Conservation (phyloP, 345 rosid species). For the Lepidium africanum region DNA sequence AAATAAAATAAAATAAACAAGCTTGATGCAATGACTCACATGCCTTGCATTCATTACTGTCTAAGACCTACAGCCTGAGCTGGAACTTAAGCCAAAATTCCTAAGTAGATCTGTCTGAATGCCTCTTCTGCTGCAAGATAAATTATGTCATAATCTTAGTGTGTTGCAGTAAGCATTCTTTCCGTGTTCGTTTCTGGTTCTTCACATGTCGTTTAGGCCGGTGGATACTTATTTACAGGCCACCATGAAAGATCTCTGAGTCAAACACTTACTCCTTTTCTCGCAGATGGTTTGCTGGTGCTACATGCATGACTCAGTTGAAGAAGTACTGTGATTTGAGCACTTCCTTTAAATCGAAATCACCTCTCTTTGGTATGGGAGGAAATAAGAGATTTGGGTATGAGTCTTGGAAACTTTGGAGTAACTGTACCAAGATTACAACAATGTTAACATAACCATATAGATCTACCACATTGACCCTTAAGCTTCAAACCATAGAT, state of each 20-base stretch:
- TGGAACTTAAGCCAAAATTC: not conserved
- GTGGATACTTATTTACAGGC: constrained; percentile 26
- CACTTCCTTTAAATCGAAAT: constrained; percentile 71
- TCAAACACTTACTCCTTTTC: not conserved
- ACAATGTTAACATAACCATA: constrained; percentile 4
- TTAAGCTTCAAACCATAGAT: not conserved
- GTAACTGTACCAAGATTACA: constrained; percentile 50
- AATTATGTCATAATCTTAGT: constrained; percentile 3
- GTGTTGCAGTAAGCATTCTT: not conserved
- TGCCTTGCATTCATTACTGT: not conserved
- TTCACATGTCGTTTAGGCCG: not conserved
- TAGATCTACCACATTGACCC: not conserved
- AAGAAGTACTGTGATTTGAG: constrained; percentile 80
- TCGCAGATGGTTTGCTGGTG: not conserved
- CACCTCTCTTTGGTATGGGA: constrained; percentile 73
- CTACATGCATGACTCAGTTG: constrained; percentile 44
- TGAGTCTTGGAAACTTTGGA: constrained; percentile 66
- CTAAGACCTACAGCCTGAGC: not conserved
- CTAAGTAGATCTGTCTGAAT: not conserved
- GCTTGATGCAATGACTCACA: not conserved
- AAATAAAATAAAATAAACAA: not conserved
- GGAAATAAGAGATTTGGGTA: constrained; percentile 71
- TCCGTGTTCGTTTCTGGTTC: not conserved
- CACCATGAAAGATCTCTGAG: constrained; percentile 9
- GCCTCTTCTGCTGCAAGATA: constrained; percentile 13